These are phyloP conservation scores for Entonaema liquescens DNA, from an alignment of 495 filamentous ascomycete species.

Conservation along the genomic window DNA sequence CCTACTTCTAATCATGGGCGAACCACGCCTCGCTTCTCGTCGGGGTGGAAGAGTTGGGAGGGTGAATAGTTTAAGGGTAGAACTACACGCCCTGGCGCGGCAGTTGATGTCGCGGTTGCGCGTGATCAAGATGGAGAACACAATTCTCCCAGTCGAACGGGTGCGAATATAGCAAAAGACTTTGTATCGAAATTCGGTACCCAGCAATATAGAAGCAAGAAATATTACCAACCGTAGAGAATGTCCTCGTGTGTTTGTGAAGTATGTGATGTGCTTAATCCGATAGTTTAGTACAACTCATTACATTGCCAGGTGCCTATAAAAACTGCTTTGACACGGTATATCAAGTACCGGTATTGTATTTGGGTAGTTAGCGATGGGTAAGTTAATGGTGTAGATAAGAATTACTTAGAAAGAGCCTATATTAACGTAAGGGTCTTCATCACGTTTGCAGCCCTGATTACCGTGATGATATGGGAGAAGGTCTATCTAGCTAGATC, in stretches of 20 bases:
- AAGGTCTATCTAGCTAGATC: no score
- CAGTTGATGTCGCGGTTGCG: constrained; percentile 25
- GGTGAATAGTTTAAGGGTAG: constrained; percentile 3
- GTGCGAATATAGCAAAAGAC: neutral
- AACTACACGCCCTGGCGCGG: constrained; percentile 8
- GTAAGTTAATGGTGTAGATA: no score
- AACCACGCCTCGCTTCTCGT: neutral
- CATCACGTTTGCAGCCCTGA: no score
- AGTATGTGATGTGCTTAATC: neutral
- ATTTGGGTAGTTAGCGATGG: no score
- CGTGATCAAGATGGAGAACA: constrained; percentile 3
- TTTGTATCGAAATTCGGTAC: constrained; percentile 23
- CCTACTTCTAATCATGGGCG: neutral
- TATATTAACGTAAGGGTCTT: no score
- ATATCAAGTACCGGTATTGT: neutral
- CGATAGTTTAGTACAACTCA: neutral
- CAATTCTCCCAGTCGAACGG: constrained; percentile 12
- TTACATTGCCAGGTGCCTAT: neutral
- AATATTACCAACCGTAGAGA: constrained; percentile 7
- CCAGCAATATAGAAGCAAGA: constrained; percentile 29
- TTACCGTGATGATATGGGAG: no score
- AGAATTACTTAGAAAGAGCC: no score
- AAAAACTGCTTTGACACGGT: neutral
- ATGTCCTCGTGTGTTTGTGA: neutral
- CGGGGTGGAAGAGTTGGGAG: constrained; percentile 3